Percentiles rank a stretch among this genome's conserved stretches.
Conservation (phyloP, 805 yeast species). For the Candida montana region DNA sequence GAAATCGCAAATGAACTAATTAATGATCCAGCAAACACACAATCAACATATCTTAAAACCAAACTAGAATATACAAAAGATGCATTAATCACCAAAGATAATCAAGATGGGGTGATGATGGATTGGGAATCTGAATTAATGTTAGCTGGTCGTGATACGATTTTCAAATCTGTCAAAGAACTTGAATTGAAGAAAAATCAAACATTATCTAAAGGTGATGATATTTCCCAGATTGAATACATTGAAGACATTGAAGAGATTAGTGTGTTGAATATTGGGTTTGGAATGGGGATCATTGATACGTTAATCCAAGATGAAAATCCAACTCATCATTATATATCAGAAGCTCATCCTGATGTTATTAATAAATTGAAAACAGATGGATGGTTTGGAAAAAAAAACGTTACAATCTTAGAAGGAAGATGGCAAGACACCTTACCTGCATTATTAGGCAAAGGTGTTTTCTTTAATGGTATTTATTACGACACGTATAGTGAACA, state of each 20-base stretch:
- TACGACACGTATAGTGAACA: constrained; percentile 94
- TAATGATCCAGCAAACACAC: constrained; percentile 59
- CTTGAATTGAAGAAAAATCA: constrained; percentile 8
- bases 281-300: constrained; percentile 97
- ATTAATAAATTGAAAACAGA: constrained; percentile 56
- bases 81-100: constrained; percentile 65
- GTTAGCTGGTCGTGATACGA: constrained; percentile 71
- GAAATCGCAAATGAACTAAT: constrained; percentile 21
- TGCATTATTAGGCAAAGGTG: constrained; percentile 53
- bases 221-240: constrained; percentile 16
- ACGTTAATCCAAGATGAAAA: constrained; percentile 53
- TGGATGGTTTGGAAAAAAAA: constrained; percentile 77
- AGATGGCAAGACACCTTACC: constrained; percentile 87
- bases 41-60: constrained; percentile 57
- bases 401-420: constrained; percentile 77
- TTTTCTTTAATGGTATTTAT: constrained; percentile 85
- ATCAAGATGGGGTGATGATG: constrained; percentile 95
- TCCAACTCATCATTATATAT: constrained; percentile 76
- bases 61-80: constrained; percentile 62
- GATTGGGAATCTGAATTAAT: constrained; percentile 86
- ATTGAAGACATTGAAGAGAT: constrained; percentile 32
- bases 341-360: constrained; percentile 95
- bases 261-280: constrained; percentile 77
- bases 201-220: not conserved
- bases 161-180: constrained; percentile 45